Evolutionary conservation across 2,329 filamentous ascomycete genomes (phyloP), one percentile per base, ranked within the genome.

Genomic region (Sclerotinia glacialis): DNA sequence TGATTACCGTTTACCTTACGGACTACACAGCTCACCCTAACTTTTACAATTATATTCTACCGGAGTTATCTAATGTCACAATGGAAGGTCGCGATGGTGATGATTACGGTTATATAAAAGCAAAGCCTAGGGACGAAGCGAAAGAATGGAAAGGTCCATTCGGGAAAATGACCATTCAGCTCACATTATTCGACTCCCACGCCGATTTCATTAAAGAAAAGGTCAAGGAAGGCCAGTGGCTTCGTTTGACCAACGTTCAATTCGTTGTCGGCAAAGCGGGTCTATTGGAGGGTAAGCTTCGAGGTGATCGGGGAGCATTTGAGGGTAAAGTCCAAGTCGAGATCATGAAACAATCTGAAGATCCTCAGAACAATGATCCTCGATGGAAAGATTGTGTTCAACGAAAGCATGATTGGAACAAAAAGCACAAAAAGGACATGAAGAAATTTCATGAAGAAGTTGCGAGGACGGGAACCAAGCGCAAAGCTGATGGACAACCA

Each of bases 1-100:
- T 78, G 66, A 78, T 85, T 16, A 85, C 86, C 6, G 70, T 97
- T 0, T 93, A 93, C 80, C 79, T 96, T 23, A 90, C 91, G 0
- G 93, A 97, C 77, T 97, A 93, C 76, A 96, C 92, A 0, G 79
- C 85, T 61, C 92, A 97, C 73, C 74, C 80, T 0, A 68, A 73
- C 0, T 87, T 97, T 67, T 88, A 83, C 70, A 71, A 70, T 70
- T 77, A 79, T 59, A 72, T 74, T 14, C 77, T 73, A 67, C 74
- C 75, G 31, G 72, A 69, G 26, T 64, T 71, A 21, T 71, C 76
- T 7, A 11, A 18, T 1, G 75, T 76, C 8, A 71, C 71, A 5
- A 64, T 71, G 7, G 76, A 69, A 4, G 74, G 76, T 6, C 78
- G 77, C 50, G 82, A 86, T 56, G 84, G 83, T 5, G 85, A 89